Percentiles rank a stretch among this genome's conserved stretches.
Conservation (phyloP, 176 grass and related monocot species). For the Phragmites australis region DNA sequence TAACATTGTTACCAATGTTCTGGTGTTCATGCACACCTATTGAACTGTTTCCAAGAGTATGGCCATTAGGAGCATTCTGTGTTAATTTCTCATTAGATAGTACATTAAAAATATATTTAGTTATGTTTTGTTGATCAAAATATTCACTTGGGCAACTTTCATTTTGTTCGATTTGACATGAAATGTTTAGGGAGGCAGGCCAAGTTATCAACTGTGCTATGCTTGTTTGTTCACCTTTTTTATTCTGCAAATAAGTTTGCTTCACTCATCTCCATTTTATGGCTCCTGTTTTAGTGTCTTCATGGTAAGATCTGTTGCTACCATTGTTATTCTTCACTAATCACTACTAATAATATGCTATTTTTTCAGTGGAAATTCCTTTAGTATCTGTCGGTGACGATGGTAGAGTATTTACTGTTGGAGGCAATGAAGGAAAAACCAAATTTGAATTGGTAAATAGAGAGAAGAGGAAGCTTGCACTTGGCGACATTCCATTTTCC, state of each 20-base stretch:
- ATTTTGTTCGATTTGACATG: slow-evolving; percentile 13
- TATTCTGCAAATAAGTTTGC: not conserved
- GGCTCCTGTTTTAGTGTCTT: not conserved
- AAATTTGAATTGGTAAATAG: slow-evolving; percentile 87
- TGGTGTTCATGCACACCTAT: not conserved
- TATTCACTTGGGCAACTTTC: not conserved
- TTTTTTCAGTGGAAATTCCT: slow-evolving; percentile 79
- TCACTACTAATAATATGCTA: slow-evolving; percentile 11
- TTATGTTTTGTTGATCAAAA: not conserved
- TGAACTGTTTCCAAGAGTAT: not conserved
- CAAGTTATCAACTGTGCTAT: slow-evolving; percentile 8
- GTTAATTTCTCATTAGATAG: not conserved
- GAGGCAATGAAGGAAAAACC: slow-evolving; percentile 56
- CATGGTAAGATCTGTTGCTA: not conserved
- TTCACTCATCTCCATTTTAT: slow-evolving; percentile 1
- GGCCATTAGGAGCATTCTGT: not conserved
- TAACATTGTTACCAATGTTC: not conserved
- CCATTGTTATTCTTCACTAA: not conserved
- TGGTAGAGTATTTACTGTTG: slow-evolving; percentile 79
- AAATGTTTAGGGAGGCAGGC: not conserved
- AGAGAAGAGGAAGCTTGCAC: slow-evolving; percentile 81
- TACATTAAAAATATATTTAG: too few relatives aligned
- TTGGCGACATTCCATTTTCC: slow-evolving; percentile 67
- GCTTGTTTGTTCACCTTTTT: not conserved
- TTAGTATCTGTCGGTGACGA: slow-evolving; percentile 92